Base-by-base conservation (phyloP, 2,329 filamentous ascomycete genomes). In the Stagonosporopsis tanaceti region DNA sequence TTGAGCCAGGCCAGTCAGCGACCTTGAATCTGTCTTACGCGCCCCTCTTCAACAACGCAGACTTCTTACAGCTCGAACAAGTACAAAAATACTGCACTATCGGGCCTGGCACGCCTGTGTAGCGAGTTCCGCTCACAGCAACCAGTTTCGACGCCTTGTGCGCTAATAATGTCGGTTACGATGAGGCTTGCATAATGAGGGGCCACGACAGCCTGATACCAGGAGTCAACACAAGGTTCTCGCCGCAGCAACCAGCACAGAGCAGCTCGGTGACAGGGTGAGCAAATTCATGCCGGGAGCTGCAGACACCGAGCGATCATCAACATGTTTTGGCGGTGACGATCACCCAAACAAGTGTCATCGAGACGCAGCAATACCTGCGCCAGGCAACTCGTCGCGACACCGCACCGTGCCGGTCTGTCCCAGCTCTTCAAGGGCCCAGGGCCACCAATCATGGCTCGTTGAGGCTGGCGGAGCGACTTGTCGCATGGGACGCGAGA, bases 341-440 rank as follows among this genome's bases (percentile, higher is more conserved):
- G 47, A 57, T 52, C 47, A 6, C 37, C 42, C 17, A 39, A 44
- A 52, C 54, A 39, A 25, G 30, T 42, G 35, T 24, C 38, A 38
- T 45, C 12, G 38, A n/a, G 38, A 37, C 27, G 22, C 24, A 17
- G 9, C n/a, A 28, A 30, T 38, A 8, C 1, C 34, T n/a, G 27
- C 11, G 5, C 28, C 40, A 25, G 44, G 51, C 51, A 54, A 54
- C 24, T 54, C n/a, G 48, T 48, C 44, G 38, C 51, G 51, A 54
- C 45, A 32, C 20, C 25, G 28, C 2, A 20, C 15, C 17, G 14
- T 17, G 8, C 24, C 20, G 30, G 47, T 17, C 3, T 8, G 11
- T 12, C 20, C 17, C 30, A 37, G 22, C 15, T 14, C 4, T 22
- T 14, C 30, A 44, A 30, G 15, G 22, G 22, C 38, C 8, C 24